Evolutionary conservation across 192 early-diverging fungal species (phyloP), one percentile per base, ranked within the genome.

Genomic region (Coemansia sp.): DNA sequence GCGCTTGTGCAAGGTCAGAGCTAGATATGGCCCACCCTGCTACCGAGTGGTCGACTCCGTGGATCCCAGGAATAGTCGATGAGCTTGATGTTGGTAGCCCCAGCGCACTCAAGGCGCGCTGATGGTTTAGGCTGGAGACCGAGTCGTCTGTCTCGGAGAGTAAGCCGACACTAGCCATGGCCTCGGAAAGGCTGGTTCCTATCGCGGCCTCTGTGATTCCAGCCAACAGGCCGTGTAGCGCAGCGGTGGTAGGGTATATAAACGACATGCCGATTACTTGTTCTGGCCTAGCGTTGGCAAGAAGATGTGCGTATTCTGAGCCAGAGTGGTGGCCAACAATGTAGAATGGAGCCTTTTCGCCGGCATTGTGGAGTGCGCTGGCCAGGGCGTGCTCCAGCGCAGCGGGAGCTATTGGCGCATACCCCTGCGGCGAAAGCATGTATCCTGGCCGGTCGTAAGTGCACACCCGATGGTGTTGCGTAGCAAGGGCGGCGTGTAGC

Each of bases 361-460:
- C 68, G 2, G 53, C 41, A 12, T 11, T 35, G 5, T 38, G 29
- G 31, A 79, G 62, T 0, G 67, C 68, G 24, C 22, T 59, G 12
- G 64, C 62, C 4, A 79, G 51, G 0, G 77, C 67, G 7, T 59
- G 54, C 20, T 74, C 66, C 62, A 74, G 12, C 0, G 64, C 45
- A 4, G 35, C 40, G 0, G 54, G 67, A 3, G 68, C 25, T 1
- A 70, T 56, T 19, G 77, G 77, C 11, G 67, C 51, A 32, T 57
- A 74, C 39, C 77, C 77, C 53, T 74, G 77, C 20, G 77, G 77
- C 14, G 77, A 74, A 20, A 65, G 56, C 71, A 70, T 70, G 58
- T 74, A 79, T 17, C 77, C 77, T 4, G 77, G 77, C 22, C 77
- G 36, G 49, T 79, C 77, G 51, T 79, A 79, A 11, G 67, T 27